Evolutionary conservation across 768 basidiomycete species (phyloP).

Genomic region (Thelephora aurantiotincta): DNA sequence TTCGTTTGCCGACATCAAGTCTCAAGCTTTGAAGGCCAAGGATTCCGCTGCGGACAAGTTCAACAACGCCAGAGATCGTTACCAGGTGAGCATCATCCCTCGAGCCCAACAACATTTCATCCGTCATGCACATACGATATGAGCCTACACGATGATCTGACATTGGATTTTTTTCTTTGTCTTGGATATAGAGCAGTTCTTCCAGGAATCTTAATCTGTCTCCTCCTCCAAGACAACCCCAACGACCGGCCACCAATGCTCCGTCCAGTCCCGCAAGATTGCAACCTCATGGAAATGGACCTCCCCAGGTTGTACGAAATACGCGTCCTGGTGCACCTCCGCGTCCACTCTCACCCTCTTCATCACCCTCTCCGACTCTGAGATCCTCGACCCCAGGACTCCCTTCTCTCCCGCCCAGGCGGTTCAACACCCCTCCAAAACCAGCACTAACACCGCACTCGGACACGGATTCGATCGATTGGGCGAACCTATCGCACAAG

Average conservation of each 20-base stretch:
- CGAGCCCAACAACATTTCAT: no score
- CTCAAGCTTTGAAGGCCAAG: slow-evolving; percentile 48
- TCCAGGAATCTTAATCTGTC: background rate
- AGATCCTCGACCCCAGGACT: background rate
- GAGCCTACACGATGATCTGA: background rate
- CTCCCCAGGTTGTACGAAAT: slow-evolving; percentile 3
- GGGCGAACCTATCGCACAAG: slow-evolving; percentile 48
- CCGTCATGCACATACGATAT: no score
- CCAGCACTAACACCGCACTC: background rate
- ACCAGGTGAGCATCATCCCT: slow-evolving; percentile 6
- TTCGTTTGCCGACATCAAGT: slow-evolving; percentile 33
- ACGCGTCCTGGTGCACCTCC: slow-evolving; percentile 9
- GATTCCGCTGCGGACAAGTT: slow-evolving; percentile 37
- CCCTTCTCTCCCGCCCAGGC: background rate
- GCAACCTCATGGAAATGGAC: background rate
- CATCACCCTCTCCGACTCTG: slow-evolving; percentile 10
- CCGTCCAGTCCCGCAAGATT: background rate
- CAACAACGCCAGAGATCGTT: slow-evolving; percentile 40
- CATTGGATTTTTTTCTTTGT: background rate
- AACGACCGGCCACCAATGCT: background rate
- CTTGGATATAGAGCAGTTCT: no score
- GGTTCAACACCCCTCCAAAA: background rate
- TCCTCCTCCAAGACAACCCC: background rate
- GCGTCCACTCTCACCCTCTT: slow-evolving; percentile 8
- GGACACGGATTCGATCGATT: slow-evolving; percentile 34